Evolutionary conservation across 2,329 filamentous ascomycete species (phyloP).

Genomic region (Apiospora saccharicola): DNA sequence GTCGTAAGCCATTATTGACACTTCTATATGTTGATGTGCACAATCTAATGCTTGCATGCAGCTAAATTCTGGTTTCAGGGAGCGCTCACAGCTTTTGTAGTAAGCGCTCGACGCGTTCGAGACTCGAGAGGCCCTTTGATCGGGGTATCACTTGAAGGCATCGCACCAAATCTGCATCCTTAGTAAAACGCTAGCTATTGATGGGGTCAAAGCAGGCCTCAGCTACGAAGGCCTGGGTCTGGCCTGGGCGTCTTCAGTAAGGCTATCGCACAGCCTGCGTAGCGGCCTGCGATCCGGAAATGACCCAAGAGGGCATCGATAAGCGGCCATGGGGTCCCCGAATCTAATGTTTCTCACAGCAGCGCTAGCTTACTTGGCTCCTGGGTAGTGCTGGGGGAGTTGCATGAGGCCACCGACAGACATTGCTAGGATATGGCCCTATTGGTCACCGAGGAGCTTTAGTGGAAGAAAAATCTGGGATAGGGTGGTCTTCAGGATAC

Average conservation of each 20-base stretch:
- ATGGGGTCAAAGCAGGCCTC: background rate
- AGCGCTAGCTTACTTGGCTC: conserved; percentile 3
- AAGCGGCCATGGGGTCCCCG: conserved; percentile 10
- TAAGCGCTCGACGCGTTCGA: conserved; percentile 13
- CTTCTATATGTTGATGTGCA: background rate
- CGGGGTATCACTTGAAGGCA: conserved; percentile 1
- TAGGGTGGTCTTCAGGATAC: background rate
- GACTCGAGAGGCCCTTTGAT: background rate
- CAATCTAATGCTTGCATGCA: background rate
- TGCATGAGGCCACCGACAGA: conserved; percentile 9
- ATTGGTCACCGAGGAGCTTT: conserved; percentile 5
- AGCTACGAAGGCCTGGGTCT: background rate
- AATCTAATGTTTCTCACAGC: conserved; percentile 1
- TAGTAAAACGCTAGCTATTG: conserved; percentile 11
- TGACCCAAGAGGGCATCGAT: conserved; percentile 6
- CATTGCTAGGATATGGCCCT: conserved; percentile 3
- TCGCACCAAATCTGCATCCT: conserved; percentile 4
- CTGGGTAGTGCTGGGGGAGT: background rate
- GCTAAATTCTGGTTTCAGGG: background rate
- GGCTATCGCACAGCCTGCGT: background rate
- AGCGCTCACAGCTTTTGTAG: conserved; percentile 7
- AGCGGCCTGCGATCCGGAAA: background rate
- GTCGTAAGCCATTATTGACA: background rate
- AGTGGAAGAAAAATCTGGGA: conserved; percentile 9
- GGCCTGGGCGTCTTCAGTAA: background rate